Percentiles rank a stretch among this genome's conserved stretches.
phyloP scores from a whole-genome alignment of 2,329 filamentous ascomycete species.

The Aurifilum marmelostoma region DNA sequence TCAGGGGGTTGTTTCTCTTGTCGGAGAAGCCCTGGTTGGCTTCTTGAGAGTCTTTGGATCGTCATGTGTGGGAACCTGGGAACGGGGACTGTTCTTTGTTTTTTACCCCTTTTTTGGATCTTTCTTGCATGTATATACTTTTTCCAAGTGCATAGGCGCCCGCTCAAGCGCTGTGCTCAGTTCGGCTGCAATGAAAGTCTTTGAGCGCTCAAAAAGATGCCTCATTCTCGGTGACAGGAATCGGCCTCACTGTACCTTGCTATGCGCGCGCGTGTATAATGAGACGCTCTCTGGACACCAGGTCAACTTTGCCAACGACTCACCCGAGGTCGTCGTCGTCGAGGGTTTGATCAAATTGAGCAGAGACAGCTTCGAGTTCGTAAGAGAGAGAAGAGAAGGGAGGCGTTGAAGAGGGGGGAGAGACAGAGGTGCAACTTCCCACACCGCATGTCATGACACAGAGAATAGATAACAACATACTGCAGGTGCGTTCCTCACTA shows the following conservation, averaged over 20 bases:
- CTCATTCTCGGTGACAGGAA: background rate
- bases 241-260: background rate
- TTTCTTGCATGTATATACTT: slow-evolving; percentile 16
- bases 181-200: background rate
- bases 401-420: too few species aligned
- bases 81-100: background rate
- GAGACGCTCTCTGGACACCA: background rate
- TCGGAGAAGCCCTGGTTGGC: slow-evolving; percentile 9
- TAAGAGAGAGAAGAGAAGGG: background rate
- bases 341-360: background rate
- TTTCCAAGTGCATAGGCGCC: background rate
- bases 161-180: background rate
- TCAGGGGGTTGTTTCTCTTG: background rate
- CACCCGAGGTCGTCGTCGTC: background rate
- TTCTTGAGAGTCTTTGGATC: slow-evolving; percentile 1
- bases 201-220: background rate
- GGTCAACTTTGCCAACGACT: background rate
- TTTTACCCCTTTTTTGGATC: background rate
- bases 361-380: background rate
- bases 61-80: background rate
- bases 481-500: background rate
- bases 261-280: background rate
- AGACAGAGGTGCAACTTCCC: background rate
- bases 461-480: background rate
- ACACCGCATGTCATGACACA: background rate